Conservation (phyloP, 148 eudicot genomes). For the Rhododendron mucronatum region DNA sequence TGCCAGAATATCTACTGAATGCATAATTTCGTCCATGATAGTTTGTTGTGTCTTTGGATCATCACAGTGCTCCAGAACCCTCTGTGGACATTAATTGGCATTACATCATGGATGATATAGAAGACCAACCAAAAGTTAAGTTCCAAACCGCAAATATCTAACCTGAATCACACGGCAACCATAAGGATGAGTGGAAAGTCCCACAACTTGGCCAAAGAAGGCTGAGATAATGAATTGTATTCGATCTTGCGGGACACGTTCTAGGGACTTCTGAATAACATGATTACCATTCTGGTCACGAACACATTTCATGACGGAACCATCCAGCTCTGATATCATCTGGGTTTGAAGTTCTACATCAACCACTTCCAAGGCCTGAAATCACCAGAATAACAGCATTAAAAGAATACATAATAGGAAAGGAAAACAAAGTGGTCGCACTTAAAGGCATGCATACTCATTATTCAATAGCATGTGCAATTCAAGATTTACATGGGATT, state of each 20-base stretch:
- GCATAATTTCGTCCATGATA: constrained; percentile 59
- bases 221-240: constrained; percentile 51
- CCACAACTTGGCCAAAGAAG: constrained; percentile 54
- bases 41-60: constrained; percentile 38
- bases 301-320: constrained; percentile 61
- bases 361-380: constrained; percentile 65
- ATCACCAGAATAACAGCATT: neutral
- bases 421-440: neutral
- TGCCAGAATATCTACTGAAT: constrained; percentile 45
- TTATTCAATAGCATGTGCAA: neutral
- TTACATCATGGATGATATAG: neutral
- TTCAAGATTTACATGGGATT: neutral
- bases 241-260: constrained; percentile 49
- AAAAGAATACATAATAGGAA: neutral
- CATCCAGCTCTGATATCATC: constrained; percentile 56
- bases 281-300: constrained; percentile 79
- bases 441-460: neutral
- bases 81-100: constrained; percentile 26
- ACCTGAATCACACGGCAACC: constrained; percentile 85
- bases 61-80: constrained; percentile 60
- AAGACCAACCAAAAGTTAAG: neutral
- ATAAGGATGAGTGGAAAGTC: constrained; percentile 64
- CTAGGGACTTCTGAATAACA: constrained; percentile 76
- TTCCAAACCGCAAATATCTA: neutral
- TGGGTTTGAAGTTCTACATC: constrained; percentile 42